Evolutionary conservation across 257 asterid species (phyloP).

Genomic region (Mitragyna speciosa): DNA sequence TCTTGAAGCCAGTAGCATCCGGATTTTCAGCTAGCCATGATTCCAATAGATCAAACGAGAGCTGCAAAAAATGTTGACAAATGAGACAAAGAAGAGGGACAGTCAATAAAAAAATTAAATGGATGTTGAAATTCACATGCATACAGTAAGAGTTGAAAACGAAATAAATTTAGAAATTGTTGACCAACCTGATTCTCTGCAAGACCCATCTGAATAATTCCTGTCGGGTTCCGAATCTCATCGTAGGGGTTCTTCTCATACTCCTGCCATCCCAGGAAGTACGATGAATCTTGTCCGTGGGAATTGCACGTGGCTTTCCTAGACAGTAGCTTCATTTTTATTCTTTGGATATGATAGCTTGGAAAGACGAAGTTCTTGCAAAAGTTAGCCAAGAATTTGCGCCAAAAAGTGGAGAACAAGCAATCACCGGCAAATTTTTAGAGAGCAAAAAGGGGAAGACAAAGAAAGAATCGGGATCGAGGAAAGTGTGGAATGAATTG

Average conservation of each 20-base stretch:
- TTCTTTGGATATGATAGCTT: background rate
- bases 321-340: conserved; percentile 30
- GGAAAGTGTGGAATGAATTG: background rate
- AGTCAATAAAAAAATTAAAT: too few relatives aligned
- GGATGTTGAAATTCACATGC: background rate
- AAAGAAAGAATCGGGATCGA: background rate
- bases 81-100: background rate
- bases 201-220: conserved; percentile 52
- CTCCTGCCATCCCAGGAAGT: conserved; percentile 47
- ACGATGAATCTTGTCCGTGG: conserved; percentile 50
- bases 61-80: conserved; percentile 19
- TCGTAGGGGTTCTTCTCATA: conserved; percentile 44
- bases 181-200: conserved; percentile 46
- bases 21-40: conserved; percentile 39
- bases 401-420: conserved; percentile 6
- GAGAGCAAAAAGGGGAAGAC: background rate
- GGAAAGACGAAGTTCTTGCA: background rate
- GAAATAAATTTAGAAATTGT: background rate
- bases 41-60: conserved; percentile 40
- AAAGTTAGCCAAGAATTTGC: background rate
- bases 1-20: conserved; percentile 29
- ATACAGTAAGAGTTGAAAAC: background rate
- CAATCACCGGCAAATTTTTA: background rate
- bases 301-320: conserved; percentile 36
- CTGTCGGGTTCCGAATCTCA: conserved; percentile 33